Percentiles rank a stretch among this genome's conserved stretches.
phyloP scores from a whole-genome alignment of 805 yeast species.

The Saccharomyces mikatae region DNA sequence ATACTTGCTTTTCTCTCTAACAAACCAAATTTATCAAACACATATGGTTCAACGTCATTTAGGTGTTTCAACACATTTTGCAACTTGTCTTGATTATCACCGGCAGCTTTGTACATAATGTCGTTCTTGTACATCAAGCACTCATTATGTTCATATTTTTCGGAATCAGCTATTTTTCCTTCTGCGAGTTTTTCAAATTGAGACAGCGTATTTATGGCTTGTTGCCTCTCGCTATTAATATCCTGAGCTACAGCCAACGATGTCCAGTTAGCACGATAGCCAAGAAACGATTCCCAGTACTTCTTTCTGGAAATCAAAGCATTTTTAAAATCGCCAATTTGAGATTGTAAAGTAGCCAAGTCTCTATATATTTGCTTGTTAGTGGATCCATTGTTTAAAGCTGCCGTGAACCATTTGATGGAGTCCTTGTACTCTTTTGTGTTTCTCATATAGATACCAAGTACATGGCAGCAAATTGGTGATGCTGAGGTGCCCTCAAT shows the following conservation, averaged over 20 bases:
- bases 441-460: conserved; percentile 74
- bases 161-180: conserved; percentile 59
- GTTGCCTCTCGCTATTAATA: conserved; percentile 54
- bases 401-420: conserved; percentile 64
- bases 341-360: conserved; percentile 70
- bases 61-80: conserved; percentile 56
- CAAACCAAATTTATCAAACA: conserved; percentile 51
- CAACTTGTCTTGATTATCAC: conserved; percentile 33
- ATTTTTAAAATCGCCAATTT: conserved; percentile 62
- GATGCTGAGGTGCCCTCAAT: conserved; percentile 41
- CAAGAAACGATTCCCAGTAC: conserved; percentile 65
- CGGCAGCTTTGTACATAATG: conserved; percentile 56
- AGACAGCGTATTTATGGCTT: conserved; percentile 62
- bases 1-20: conserved; percentile 62
- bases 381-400: conserved; percentile 68
- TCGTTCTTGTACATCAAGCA: conserved; percentile 64
- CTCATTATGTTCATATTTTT: conserved; percentile 74
- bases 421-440: conserved; percentile 67
- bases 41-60: conserved; percentile 43
- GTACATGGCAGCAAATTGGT: conserved; percentile 72
- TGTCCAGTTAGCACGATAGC: conserved; percentile 87
- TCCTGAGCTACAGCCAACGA: conserved; percentile 80
- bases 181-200: conserved; percentile 69
- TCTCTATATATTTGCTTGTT: conserved; percentile 79
- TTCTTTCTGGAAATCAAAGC: conserved; percentile 56